Evolutionary conservation across 2,329 filamentous ascomycete genomes (phyloP).

Genomic region (Cadophora sp.): DNA sequence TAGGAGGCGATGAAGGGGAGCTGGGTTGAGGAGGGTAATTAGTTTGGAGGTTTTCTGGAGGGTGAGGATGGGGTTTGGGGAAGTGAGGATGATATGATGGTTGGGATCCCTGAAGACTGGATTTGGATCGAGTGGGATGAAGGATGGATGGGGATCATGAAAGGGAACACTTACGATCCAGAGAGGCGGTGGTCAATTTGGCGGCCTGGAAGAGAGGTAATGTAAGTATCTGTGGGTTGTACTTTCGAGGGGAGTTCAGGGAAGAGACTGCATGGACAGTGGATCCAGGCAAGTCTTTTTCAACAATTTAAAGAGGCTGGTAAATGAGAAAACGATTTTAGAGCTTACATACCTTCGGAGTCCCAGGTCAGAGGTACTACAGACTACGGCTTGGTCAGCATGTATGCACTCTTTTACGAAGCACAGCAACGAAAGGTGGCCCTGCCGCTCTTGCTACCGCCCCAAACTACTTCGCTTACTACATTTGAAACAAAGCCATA

Average conservation of each 20-base stretch:
- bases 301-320: neutral
- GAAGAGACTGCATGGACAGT: neutral
- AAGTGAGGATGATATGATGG: neutral
- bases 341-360: neutral
- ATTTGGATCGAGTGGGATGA: too few species aligned
- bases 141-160: neutral
- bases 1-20: constrained; percentile 53
- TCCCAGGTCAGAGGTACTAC: neutral
- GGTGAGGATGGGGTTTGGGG: neutral
- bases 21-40: constrained; percentile 44
- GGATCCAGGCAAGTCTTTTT: neutral
- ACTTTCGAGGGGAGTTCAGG: neutral
- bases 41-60: constrained; percentile 41
- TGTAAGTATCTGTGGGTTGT: neutral
- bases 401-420: too few species aligned
- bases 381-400: neutral
- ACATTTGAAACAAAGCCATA: too few species aligned
- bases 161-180: neutral
- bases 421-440: too few species aligned
- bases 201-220: neutral
- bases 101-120: neutral
- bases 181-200: neutral
- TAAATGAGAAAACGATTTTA: neutral
- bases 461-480: too few species aligned
- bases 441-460: too few species aligned